These are phyloP conservation scores for Porcisia deanei DNA, from an alignment of 208 protist species.

Conservation along the genomic window DNA sequence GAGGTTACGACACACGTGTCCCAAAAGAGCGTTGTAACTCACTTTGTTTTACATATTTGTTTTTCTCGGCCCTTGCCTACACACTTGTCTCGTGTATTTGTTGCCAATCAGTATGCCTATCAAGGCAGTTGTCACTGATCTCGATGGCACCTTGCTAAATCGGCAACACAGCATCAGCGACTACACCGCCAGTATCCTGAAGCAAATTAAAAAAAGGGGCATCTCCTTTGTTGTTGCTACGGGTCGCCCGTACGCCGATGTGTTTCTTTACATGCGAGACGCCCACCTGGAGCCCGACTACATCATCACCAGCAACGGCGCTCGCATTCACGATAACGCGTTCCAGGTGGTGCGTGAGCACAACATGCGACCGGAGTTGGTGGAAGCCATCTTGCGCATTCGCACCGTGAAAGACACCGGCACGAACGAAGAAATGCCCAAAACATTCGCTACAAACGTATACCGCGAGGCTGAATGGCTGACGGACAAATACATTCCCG, in stretches of 20 bases:
- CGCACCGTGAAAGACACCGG: conserved; percentile 1
- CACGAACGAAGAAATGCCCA: conserved; percentile 9
- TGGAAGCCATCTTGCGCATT: conserved; percentile 33
- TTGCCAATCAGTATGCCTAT: conserved; percentile 30
- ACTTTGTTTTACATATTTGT: no score
- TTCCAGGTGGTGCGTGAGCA: conserved; percentile 37
- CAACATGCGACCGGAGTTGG: conserved; percentile 39
- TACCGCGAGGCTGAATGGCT: conserved; percentile 53
- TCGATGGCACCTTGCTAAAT: conserved; percentile 59
- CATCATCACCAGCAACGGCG: conserved; percentile 59
- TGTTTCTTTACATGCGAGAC: conserved; percentile 21
- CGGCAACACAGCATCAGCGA: conserved; percentile 34
- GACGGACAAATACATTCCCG: conserved; percentile 37
- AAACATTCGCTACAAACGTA: conserved; percentile 53
- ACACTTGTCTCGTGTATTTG: no score
- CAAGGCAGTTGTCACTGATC: conserved; percentile 41
- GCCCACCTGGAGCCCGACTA: conserved; percentile 34
- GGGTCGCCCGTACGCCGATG: conserved; percentile 39
- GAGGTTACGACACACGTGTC: no score
- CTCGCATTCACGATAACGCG: conserved; percentile 35
- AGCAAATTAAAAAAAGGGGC: conserved; percentile 27
- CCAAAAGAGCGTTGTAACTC: no score
- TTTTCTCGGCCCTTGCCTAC: no score
- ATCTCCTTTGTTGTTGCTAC: conserved; percentile 44
- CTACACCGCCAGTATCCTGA: conserved; percentile 32